These are phyloP conservation scores for Cocos nucifera DNA, from an alignment of 176 grass and related monocot species.

Conservation along the genomic window DNA sequence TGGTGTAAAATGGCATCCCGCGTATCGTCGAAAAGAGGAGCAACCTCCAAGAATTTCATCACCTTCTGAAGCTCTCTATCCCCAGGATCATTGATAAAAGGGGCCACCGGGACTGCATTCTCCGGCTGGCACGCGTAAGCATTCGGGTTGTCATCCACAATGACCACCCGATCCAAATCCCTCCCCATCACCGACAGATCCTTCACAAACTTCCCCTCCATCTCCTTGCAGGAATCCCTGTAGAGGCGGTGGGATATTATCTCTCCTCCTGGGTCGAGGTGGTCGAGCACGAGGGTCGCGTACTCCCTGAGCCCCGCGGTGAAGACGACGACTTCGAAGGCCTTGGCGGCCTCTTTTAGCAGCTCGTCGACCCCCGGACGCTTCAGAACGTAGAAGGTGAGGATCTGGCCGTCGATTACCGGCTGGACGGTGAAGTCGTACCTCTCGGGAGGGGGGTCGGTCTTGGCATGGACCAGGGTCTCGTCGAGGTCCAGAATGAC, in stretches of 20 bases:
- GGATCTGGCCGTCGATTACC: slow-evolving; percentile 42
- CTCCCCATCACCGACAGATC: slow-evolving; percentile 59
- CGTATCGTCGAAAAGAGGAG: slow-evolving; percentile 36
- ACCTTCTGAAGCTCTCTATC: slow-evolving; percentile 64
- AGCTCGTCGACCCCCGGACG: slow-evolving; percentile 59
- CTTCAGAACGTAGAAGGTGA: slow-evolving; percentile 80
- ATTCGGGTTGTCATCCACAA: slow-evolving; percentile 89
- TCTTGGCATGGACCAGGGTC: slow-evolving; percentile 79
- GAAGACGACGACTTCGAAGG: slow-evolving; percentile 75
- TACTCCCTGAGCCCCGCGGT: slow-evolving; percentile 67
- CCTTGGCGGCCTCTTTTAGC: slow-evolving; percentile 28
- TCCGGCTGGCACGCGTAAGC: slow-evolving; percentile 69
- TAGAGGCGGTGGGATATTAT: slow-evolving; percentile 72
- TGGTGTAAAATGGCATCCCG: slow-evolving; percentile 57
- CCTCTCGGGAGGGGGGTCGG: slow-evolving; percentile 37
- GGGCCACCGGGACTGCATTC: slow-evolving; percentile 55
- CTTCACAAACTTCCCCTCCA: slow-evolving; percentile 77
- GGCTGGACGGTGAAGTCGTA: slow-evolving; percentile 80
- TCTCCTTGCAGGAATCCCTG: slow-evolving; percentile 54
- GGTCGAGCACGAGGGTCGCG: slow-evolving; percentile 65
- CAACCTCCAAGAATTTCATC: slow-evolving; percentile 46
- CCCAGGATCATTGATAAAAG: slow-evolving; percentile 51
- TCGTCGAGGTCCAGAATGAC: slow-evolving; percentile 89
- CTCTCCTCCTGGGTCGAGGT: slow-evolving; percentile 42
- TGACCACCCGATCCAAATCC: slow-evolving; percentile 37